Evolutionary conservation across 805 yeast species (phyloP).

Genomic region (Ogataea degrootiae): DNA sequence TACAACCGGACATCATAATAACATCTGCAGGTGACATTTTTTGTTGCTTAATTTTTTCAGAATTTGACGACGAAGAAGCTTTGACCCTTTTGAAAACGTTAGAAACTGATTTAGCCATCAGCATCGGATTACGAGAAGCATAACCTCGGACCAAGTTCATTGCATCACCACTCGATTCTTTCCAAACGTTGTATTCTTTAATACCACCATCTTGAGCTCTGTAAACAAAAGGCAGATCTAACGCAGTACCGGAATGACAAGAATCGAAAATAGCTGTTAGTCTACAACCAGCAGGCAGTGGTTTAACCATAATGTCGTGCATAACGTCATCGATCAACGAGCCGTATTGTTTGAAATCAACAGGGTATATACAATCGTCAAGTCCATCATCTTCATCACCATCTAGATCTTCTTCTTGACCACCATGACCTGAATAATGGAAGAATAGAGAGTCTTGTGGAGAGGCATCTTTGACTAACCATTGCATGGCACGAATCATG

Average conservation of each 20-base stretch:
- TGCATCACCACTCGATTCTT: conserved; percentile 69
- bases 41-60: conserved; percentile 43
- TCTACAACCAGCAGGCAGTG: conserved; percentile 68
- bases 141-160: conserved; percentile 56
- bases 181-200: conserved; percentile 74
- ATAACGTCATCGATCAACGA: conserved; percentile 69
- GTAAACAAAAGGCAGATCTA: conserved; percentile 76
- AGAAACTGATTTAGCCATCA: conserved; percentile 38
- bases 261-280: conserved; percentile 79
- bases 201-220: conserved; percentile 73
- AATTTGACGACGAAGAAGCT: conserved; percentile 27
- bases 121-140: conserved; percentile 48
- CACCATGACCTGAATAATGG: conserved; percentile 89
- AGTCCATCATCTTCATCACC: conserved; percentile 34
- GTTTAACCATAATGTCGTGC: conserved; percentile 65
- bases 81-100: conserved; percentile 28
- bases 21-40: conserved; percentile 77
- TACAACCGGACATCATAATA: conserved; percentile 73
- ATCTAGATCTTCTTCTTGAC: conserved; percentile 56
- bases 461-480: conserved; percentile 70
- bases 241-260: conserved; percentile 80
- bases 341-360: conserved; percentile 55
- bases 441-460: conserved; percentile 77
- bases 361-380: conserved; percentile 35
- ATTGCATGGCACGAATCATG: conserved; percentile 72